phyloP scores from a whole-genome alignment of 1,284 basidiomycete genomes.

The Sanguinoderma infundibulare region DNA sequence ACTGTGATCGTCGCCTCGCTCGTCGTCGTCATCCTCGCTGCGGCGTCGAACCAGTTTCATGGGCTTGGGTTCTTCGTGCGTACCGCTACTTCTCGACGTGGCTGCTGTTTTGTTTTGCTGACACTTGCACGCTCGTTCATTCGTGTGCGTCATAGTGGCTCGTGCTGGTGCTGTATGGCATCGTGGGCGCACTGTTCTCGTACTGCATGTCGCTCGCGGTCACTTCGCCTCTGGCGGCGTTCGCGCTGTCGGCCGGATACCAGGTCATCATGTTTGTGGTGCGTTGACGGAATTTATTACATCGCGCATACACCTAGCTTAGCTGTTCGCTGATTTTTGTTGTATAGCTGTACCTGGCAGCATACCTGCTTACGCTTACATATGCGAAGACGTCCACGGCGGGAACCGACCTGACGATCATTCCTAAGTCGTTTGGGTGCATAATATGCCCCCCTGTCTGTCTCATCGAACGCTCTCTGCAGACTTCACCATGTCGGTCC shows the following conservation, averaged over 20 bases:
- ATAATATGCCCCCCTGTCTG: neutral
- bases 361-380: slow-evolving; percentile 71
- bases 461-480: neutral
- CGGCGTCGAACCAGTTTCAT: slow-evolving; percentile 64
- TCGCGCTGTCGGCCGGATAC: slow-evolving; percentile 75
- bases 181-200: slow-evolving; percentile 68
- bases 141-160: slow-evolving; percentile 61
- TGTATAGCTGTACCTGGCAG: slow-evolving; percentile 62
- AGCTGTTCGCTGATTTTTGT: neutral
- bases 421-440: slow-evolving; percentile 45
- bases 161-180: slow-evolving; percentile 72
- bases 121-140: neutral
- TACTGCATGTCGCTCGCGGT: slow-evolving; percentile 70
- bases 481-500: slow-evolving; percentile 71
- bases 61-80: slow-evolving; percentile 72
- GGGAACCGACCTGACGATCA: slow-evolving; percentile 57
- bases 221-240: slow-evolving; percentile 73
- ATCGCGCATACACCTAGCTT: neutral
- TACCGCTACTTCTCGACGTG: too few species aligned
- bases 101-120: neutral
- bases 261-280: slow-evolving; percentile 77
- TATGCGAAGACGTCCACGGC: slow-evolving; percentile 68
- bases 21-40: slow-evolving; percentile 65
- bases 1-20: slow-evolving; percentile 61
- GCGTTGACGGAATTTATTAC: too few species aligned